Evolutionary conservation across 2,329 filamentous ascomycete species (phyloP), one percentile per base, ranked within the genome.

Genomic region (Zopfia rhizophila): DNA sequence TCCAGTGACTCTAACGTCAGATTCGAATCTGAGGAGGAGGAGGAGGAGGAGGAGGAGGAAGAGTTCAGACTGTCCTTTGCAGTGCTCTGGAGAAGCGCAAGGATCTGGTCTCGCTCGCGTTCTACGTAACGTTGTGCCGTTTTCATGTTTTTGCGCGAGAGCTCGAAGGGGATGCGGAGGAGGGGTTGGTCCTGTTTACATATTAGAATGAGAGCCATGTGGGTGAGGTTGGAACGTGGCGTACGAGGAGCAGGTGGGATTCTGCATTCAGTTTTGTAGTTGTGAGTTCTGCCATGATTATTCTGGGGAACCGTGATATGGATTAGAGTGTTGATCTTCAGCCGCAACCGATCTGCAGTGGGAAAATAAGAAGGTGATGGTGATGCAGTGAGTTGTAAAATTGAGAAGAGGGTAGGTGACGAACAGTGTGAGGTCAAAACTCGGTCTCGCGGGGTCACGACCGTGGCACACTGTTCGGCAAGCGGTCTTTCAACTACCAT

Each of bases 81-180:
- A 29, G 78, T 73, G 25, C 78, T 69, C 58, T 78, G 78, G 39
- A 86, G 74, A 22, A 77, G 73, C 16, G 82, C 80, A 62, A 84
- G 85, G 54, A 91, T 74, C 36, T 79, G 78, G 13, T 80, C 79
- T 51, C 83, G 84, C 58, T 89, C 85, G 66, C 86, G 87, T 67
- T 93, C 89, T 69, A 91, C 83, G 54, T 84, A 79, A 65, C 88
- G 86, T 69, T 91, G 89, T 30, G 89, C 89, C 3, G 87, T 85
- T 63, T 96, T 94, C 75, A 97, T 95, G 75, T 96, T 97, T 71
- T 94, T 93, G 44, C 91, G 88, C 16, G 95, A 86, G 45, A 97
- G 88, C 70, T 97, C 94, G 73, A 93, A 88, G 13, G 94, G 94
- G 16, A 97, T 85, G 23, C 92, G 91, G 58, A 99, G 85, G 56